Evolutionary conservation across 2,329 filamentous ascomycete species (phyloP), one percentile per base, ranked within the genome.

Genomic region (Alternaria triticimaculans): DNA sequence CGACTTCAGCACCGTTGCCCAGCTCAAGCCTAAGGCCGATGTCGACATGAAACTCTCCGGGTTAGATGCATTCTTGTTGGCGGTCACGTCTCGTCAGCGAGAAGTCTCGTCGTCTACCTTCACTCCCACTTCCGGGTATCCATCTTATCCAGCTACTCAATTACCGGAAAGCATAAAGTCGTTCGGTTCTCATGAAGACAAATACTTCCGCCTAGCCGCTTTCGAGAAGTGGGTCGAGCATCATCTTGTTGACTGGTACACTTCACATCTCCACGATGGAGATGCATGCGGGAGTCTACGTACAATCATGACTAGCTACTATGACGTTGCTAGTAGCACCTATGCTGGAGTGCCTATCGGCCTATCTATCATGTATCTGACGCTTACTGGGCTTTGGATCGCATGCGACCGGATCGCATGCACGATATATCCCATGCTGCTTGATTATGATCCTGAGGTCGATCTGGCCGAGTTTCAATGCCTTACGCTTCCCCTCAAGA

Each of bases 331-430:
- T 5, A 59, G 26, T 0, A 0, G 1, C 0, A 9, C 33, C 0
- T 88, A 88, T 46, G 3, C 57, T 0, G 64, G 55, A 0, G 80
- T 83, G 3, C 84, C 88, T 0, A 82, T 86, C 62, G 76, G 75
- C 0, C 68, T 79, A 0, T 90, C 89, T 0, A 64, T 83, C 5
- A 88, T 89, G 84, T 60, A 88, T 3, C 80, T 91, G 0, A 87
- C 84, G 0, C 68, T 86, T 0, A 67, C 88, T 3, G 87, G 90
- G 58, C 72, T 90, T 0, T 91, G 88, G 89, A 72, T 87, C 8
- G 85, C 85, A 0, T 83, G 84, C 30, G 88, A 91, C 63, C 84
- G 78, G 55, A 78, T 80, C 2, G 83, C 84, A 1, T 76, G 80
- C 2, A 14, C 59, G 1, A 59, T 76, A 0, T 77, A 81, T n/a